Conservation (phyloP, 2,329 filamentous ascomycete species). For the Paraphoma chrysanthemicola region DNA sequence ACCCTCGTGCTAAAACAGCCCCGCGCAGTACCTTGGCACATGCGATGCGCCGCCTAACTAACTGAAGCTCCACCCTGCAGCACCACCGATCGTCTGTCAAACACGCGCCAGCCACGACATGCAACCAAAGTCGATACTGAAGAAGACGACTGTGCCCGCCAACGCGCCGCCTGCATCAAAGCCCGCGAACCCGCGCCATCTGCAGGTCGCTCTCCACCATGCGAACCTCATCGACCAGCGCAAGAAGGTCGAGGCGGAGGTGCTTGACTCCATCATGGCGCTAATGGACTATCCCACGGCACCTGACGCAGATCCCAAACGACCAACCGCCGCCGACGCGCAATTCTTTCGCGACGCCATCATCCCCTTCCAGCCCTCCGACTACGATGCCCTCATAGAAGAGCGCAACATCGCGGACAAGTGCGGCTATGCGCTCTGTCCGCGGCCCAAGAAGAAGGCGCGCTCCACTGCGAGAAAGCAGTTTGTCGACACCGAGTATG, state of each 20-base stretch:
- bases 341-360: slow-evolving; percentile 71
- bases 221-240: slow-evolving; percentile 82
- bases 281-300: slow-evolving; percentile 70
- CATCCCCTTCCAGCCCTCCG: slow-evolving; percentile 78
- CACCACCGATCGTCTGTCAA: not conserved
- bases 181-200: slow-evolving; percentile 50
- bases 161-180: slow-evolving; percentile 28
- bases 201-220: slow-evolving; percentile 79
- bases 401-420: slow-evolving; percentile 84
- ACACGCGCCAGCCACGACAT: slow-evolving; percentile 22
- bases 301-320: slow-evolving; percentile 58
- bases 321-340: slow-evolving; percentile 66
- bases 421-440: slow-evolving; percentile 87
- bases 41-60: not conserved
- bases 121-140: slow-evolving; percentile 56
- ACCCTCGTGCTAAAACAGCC: slow-evolving; percentile 9
- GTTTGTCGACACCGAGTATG: slow-evolving; percentile 68
- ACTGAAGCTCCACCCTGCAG: slow-evolving; percentile 1
- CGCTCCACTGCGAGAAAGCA: slow-evolving; percentile 62
- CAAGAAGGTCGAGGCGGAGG: slow-evolving; percentile 77
- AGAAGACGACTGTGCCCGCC: slow-evolving; percentile 39
- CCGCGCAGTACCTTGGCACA: not conserved
- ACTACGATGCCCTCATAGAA: slow-evolving; percentile 87
- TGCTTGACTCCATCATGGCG: slow-evolving; percentile 74
- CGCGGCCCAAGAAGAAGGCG: slow-evolving; percentile 64